A percentile compares a stretch with the other conserved stretches of the same genome.
These are phyloP conservation scores for Fusarium lateritium DNA, from an alignment of 2,329 filamentous ascomycete species.

Conservation along the genomic window DNA sequence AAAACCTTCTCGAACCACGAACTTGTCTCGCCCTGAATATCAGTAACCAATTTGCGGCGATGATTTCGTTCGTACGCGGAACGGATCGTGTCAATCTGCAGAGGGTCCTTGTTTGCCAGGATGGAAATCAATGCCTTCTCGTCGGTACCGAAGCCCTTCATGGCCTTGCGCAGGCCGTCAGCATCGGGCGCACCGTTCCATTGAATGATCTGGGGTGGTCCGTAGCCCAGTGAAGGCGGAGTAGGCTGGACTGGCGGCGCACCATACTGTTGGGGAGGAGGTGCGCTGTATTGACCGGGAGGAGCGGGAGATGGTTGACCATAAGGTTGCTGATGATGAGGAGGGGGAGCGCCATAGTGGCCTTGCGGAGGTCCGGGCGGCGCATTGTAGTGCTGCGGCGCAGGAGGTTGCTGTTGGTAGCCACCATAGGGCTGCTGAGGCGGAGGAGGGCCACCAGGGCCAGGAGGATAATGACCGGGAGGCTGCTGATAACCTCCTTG, in stretches of 20 bases:
- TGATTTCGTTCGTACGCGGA: constrained; percentile 75
- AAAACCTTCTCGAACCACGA: constrained; percentile 83
- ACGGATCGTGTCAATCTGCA: constrained; percentile 80
- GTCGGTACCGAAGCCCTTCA: constrained; percentile 95
- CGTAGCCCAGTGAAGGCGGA: constrained; percentile 81
- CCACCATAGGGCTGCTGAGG: constrained; percentile 52
- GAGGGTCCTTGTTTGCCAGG: constrained; percentile 80
- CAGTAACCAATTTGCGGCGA: constrained; percentile 78
- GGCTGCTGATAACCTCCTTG: constrained; percentile 56
- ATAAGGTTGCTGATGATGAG: constrained; percentile 40
- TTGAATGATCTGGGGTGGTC: constrained; percentile 76
- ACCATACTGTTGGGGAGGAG: constrained; percentile 54
- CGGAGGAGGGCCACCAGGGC: constrained; percentile 46
- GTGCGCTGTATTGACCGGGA: constrained; percentile 52
- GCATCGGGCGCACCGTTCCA: constrained; percentile 80
- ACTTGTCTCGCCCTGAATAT: constrained; percentile 83
- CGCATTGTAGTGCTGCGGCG: constrained; percentile 51
- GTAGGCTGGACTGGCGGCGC: constrained; percentile 67
- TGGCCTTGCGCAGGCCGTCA: constrained; percentile 80
- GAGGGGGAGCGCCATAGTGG: constrained; percentile 60
- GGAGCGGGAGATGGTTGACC: constrained; percentile 48
- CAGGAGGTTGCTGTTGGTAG: constrained; percentile 54
- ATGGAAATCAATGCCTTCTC: constrained; percentile 81
- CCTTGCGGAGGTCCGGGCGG: constrained; percentile 53
- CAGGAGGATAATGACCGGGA: constrained; percentile 52